Base-by-base conservation (phyloP, 805 yeast species). In the Metschnikowia continentalis region DNA sequence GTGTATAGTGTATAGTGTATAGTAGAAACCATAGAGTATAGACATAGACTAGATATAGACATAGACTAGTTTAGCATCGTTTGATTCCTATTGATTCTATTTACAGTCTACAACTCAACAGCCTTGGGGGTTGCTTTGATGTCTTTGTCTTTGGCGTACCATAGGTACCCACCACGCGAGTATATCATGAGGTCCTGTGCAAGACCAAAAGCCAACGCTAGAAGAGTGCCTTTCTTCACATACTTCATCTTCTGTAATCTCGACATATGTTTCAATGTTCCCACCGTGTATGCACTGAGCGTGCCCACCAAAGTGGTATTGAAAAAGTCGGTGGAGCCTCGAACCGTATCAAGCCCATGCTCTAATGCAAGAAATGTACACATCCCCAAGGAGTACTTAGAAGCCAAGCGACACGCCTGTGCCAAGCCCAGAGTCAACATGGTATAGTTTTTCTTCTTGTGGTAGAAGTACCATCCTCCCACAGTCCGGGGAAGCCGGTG, bases 401-500 rank as follows among this genome's bases (percentile, higher is more conserved):
- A 39, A 0, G 68, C 77, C 8, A 71, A 70, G 35, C 60, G 64
- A n/a, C 76, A 57, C 0, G 85, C 90, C 6, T 57, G 48, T 17
- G 69, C 70, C 54, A 81, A 67, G 0, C 88, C 88, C 26, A 73
- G 72, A 51, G 78, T 73, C 35, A 86, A 66, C 67, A 88, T 81
- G 32, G 85, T 86, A 65, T 87, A 86, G 66, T 87, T 86, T 70
- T 88, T 89, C 54, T 89, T 77, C 67, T 86, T 88, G 67, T 89
- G 94, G 67, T 89, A 89, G 63, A 84, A 86, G 62, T 86, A 89
- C 96, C 96, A 89, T 0, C 92, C 94, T 19, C 89, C 90, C 48
- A 81, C 84, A 0, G 85, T 81, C 20, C 67, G 75, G 6, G 96
- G 96, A 51, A 90, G 69, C 47, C 96, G 65, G 62, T 89, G 96